Base-by-base conservation (phyloP, 768 basidiomycete species). In the Xerocomellus dryophilus region DNA sequence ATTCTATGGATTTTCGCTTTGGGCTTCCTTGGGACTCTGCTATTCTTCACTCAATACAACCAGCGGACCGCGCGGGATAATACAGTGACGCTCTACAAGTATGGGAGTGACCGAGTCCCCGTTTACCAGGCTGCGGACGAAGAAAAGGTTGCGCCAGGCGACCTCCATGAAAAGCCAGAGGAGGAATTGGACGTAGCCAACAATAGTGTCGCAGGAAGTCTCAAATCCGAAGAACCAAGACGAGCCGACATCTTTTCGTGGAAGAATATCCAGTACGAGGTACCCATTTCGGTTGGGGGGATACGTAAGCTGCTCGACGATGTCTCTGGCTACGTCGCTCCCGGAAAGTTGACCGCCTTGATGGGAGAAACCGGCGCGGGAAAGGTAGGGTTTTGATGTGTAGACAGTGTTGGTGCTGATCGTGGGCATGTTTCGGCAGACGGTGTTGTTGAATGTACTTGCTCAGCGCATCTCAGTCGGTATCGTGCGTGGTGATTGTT, bases 221-320 rank as follows among this genome's bases (percentile, higher is more conserved):
- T 38, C 17, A 5, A 27, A 11, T 23, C 21, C 0, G 78, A 75
- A 56, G 42, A 32, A 10, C n/a, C 32, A 17, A 41, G 2, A n/a
- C 23, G 3, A 5, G 31, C 31, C 31, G 31, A 32, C 12, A 32
- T 85, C 3, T 93, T 95, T 71, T 89, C 91, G 1, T 95, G 90
- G 90, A 78, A 82, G 47, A 73, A 83, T 53, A 60, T 92, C 44
- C 73, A 76, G 51, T 94, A 93, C 66, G 78, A 77, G 43, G 83
- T 93, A 2, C 77, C 79, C 3, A 61, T 70, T 43, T 43, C 60
- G 0, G 63, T 63, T 31, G 69, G 66, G 11, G 47, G 51, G 0
- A 74, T 83, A 27, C 73, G 79, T 21, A 71, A 63, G 27, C 65
- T 81, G 0, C 69, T 81, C 20, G 72, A 79, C 60, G 65, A 76